Evolutionary conservation across 2,329 filamentous ascomycete species (phyloP).

Genomic region (Ramichloridium luteum): DNA sequence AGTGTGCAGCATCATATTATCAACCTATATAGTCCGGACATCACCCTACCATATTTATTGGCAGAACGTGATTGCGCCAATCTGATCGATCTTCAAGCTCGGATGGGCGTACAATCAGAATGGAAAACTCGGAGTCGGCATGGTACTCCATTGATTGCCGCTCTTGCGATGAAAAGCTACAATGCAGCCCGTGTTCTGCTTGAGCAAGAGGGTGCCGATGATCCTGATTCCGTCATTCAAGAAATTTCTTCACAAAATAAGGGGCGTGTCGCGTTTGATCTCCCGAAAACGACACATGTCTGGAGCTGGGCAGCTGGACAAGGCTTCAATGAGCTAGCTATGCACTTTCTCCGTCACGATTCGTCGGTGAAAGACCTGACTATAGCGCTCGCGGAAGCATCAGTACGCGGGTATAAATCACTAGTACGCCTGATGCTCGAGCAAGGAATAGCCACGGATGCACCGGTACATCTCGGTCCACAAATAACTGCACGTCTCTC

Average conservation of each 20-base stretch:
- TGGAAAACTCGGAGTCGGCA: neutral
- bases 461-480: too few relatives aligned
- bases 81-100: neutral
- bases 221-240: neutral
- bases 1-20: constrained; percentile 19
- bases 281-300: neutral
- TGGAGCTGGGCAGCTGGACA: neutral
- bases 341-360: neutral
- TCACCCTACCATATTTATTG: constrained; percentile 27
- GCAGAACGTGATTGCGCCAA: constrained; percentile 19
- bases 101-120: neutral
- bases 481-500: too few relatives aligned
- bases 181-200: neutral
- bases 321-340: neutral
- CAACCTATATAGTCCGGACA: constrained; percentile 17
- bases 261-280: neutral
- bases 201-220: neutral
- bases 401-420: too few relatives aligned
- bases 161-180: neutral
- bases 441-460: too few relatives aligned
- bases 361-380: neutral
- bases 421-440: too few relatives aligned
- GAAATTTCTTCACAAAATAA: neutral
- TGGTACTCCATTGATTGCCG: neutral
- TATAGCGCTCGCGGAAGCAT: neutral